A percentile compares a stretch with the other conserved stretches of the same genome.
These are phyloP conservation scores for Sclerotinia spermophila DNA, from an alignment of 2,329 filamentous ascomycete genomes.

Conservation along the genomic window DNA sequence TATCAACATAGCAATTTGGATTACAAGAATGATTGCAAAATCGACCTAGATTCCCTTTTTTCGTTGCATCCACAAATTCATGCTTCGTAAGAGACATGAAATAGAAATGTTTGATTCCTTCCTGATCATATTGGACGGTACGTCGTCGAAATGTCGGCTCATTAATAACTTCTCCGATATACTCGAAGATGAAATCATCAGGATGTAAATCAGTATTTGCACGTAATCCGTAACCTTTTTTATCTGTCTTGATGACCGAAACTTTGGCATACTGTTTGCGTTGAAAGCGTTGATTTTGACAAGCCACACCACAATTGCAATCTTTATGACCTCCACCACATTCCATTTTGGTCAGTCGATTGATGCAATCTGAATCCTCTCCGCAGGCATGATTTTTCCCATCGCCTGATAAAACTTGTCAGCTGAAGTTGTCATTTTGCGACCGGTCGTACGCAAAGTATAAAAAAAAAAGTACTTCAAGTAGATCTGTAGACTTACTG, in stretches of 20 bases:
- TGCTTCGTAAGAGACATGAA: conserved; percentile 98
- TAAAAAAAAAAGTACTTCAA: conserved; percentile 5
- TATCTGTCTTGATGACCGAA: conserved; percentile 94
- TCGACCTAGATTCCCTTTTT: conserved; percentile 89
- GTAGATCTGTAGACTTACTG: conserved; percentile 61
- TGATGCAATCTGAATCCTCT: conserved; percentile 97
- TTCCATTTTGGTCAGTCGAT: conserved; percentile 96
- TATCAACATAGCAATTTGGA: conserved; percentile 98
- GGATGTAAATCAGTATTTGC: conserved; percentile 72
- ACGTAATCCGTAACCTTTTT: conserved; percentile 92
- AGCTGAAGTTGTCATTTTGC: conserved; percentile 29
- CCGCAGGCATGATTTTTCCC: conserved; percentile 80
- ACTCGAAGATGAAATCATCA: conserved; percentile 95
- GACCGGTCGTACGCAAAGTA: background rate
- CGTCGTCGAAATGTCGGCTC: conserved; percentile 84
- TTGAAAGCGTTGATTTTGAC: conserved; percentile 94
- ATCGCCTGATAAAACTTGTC: conserved; percentile 46
- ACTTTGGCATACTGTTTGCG: conserved; percentile 85
- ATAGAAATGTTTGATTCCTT: conserved; percentile 99
- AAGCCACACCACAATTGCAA: conserved; percentile 81
- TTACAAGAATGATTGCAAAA: conserved; percentile 99
- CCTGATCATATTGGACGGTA: conserved; percentile 89
- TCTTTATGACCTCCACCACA: conserved; percentile 64
- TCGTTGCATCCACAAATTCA: conserved; percentile 97
- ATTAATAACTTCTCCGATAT: conserved; percentile 97